Evolutionary conservation across 2,329 filamentous ascomycete genomes (phyloP).

Genomic region (Phoma sp.): DNA sequence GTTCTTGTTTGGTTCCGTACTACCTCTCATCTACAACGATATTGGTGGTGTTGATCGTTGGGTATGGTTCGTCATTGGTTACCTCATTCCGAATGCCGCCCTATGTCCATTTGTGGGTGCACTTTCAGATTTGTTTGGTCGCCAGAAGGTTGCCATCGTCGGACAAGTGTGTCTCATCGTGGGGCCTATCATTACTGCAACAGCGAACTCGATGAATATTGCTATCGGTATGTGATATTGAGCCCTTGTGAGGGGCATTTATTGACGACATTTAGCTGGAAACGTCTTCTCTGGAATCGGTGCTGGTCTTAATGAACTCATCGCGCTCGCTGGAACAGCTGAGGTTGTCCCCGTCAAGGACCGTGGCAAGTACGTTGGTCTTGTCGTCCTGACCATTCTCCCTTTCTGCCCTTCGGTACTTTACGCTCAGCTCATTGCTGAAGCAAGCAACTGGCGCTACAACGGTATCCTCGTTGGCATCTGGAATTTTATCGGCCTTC

Average conservation of each 20-base stretch:
- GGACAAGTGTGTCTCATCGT: constrained; percentile 46
- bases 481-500: constrained; percentile 61
- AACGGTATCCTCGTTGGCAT: constrained; percentile 61
- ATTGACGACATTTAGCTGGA: constrained; percentile 26
- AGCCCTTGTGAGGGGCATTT: no score
- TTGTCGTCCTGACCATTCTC: constrained; percentile 67
- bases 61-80: constrained; percentile 62
- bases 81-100: constrained; percentile 64
- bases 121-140: constrained; percentile 44
- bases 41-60: constrained; percentile 67
- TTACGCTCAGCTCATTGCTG: constrained; percentile 65
- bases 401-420: constrained; percentile 70
- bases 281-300: constrained; percentile 67
- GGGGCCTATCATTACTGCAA: constrained; percentile 43
- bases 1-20: constrained; percentile 53
- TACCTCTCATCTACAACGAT: constrained; percentile 63
- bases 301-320: constrained; percentile 73
- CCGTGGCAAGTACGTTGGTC: constrained; percentile 68
- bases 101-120: constrained; percentile 70
- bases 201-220: constrained; percentile 41
- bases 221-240: constrained; percentile 31
- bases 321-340: constrained; percentile 71
- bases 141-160: constrained; percentile 42
- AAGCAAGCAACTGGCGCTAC: constrained; percentile 61
- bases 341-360: constrained; percentile 72